phyloP scores from a whole-genome alignment of 768 basidiomycete genomes.

The Dentipellis sp. region DNA sequence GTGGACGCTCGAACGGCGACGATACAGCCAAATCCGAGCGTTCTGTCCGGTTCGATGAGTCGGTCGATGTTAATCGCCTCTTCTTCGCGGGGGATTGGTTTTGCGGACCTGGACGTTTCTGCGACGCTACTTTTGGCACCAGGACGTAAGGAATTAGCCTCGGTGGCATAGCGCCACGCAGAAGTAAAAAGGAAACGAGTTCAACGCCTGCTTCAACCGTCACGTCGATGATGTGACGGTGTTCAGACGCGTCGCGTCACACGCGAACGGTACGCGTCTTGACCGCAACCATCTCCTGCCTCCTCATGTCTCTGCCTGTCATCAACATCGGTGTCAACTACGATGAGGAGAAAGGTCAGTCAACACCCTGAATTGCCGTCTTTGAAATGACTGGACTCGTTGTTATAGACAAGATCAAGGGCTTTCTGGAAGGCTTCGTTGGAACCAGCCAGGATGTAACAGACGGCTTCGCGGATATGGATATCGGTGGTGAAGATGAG shows the following conservation, averaged over 20 bases:
- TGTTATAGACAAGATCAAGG: slow-evolving; percentile 51
- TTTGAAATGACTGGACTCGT: not conserved
- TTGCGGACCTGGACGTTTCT: no score
- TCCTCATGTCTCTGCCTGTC: slow-evolving; percentile 57
- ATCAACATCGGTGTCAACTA: slow-evolving; percentile 57
- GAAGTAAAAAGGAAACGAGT: no score
- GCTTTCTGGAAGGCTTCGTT: slow-evolving; percentile 65
- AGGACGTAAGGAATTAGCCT: no score
- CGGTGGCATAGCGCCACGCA: no score
- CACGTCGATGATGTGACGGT: not conserved
- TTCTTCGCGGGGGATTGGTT: no score
- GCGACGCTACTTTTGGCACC: no score
- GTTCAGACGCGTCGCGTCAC: slow-evolving; percentile 14
- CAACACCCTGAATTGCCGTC: not conserved
- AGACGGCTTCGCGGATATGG: slow-evolving; percentile 60
- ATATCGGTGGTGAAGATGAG: slow-evolving; percentile 44
- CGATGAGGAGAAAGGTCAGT: slow-evolving; percentile 59
- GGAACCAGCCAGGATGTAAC: slow-evolving; percentile 56
- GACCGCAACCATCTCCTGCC: not conserved
- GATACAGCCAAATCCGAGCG: no score
- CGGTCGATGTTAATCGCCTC: no score
- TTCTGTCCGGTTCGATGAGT: no score
- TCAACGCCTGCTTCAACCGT: no score
- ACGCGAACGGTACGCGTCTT: slow-evolving; percentile 1
- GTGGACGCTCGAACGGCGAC: no score